Conservation (phyloP, 768 basidiomycete species). For the Leccinum boreale region DNA sequence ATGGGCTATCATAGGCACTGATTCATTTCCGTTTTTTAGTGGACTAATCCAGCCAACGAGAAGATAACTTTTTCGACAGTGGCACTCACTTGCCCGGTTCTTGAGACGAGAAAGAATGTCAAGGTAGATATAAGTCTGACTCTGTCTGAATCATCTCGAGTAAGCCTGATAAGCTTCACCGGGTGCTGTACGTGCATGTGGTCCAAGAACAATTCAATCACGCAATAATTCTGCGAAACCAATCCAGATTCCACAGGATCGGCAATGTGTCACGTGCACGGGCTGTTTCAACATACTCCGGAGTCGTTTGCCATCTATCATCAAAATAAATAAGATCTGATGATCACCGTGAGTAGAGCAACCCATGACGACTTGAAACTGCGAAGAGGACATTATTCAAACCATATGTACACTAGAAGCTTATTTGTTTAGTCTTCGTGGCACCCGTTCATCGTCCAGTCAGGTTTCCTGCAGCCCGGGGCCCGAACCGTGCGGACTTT, state of each 20-base stretch:
- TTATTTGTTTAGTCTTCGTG: background rate
- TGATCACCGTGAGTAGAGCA: background rate
- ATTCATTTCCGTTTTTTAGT: background rate
- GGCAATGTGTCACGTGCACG: background rate
- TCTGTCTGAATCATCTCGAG: background rate
- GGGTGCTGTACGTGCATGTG: background rate
- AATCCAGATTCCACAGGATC: background rate
- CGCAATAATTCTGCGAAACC: background rate
- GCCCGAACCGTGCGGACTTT: background rate
- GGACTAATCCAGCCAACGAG: background rate
- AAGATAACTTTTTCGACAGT: too few species aligned
- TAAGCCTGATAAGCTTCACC: background rate
- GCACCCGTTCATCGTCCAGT: background rate
- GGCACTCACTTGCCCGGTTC: background rate
- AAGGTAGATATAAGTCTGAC: background rate
- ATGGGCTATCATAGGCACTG: background rate
- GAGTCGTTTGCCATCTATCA: background rate
- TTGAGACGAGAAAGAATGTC: background rate
- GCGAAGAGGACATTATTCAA: background rate
- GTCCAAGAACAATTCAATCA: background rate
- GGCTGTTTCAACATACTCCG: background rate
- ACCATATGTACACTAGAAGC: background rate
- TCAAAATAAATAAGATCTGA: background rate
- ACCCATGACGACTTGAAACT: background rate
- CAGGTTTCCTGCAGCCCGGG: background rate